These are phyloP conservation scores for Allium cepa DNA, from an alignment of 106 monocot genomes.

Conservation along the genomic window DNA sequence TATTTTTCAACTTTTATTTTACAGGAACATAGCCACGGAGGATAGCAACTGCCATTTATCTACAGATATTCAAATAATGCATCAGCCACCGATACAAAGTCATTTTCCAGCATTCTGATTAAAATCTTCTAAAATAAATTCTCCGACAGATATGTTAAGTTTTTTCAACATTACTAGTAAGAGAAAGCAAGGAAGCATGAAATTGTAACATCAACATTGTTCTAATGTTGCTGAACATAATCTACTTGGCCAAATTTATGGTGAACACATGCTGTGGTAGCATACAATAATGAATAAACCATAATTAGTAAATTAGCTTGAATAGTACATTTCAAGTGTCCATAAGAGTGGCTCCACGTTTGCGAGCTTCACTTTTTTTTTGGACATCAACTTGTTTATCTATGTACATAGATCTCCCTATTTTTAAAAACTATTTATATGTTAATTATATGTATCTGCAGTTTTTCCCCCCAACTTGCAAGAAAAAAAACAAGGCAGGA, in stretches of 20 bases:
- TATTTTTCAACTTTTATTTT: not conserved
- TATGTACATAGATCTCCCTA: not conserved
- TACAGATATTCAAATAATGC: constrained; percentile 12
- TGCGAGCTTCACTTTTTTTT: not conserved
- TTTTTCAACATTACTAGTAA: not conserved
- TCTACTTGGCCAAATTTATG: not conserved
- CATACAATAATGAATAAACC: too few relatives aligned
- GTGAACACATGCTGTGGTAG: too few relatives aligned
- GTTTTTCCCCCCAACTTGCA: not conserved
- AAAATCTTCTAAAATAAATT: not conserved
- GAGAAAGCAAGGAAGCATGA: not conserved
- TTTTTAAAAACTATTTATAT: not conserved
- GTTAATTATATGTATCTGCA: not conserved
- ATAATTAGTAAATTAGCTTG: not conserved
- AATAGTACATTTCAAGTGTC: not conserved
- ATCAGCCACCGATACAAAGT: constrained; percentile 10
- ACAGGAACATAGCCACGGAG: not conserved
- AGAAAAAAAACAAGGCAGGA: not conserved
- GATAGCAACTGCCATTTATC: not conserved
- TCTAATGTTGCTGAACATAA: not conserved
- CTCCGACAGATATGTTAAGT: not conserved
- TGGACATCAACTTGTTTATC: not conserved
- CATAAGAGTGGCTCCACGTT: not conserved
- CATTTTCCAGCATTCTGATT: constrained; percentile 17
- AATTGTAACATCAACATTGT: not conserved